Percentiles rank a stretch among this genome's conserved stretches.
These are phyloP conservation scores for Epichloe sp. DNA, from an alignment of 2,329 filamentous ascomycete genomes.

Conservation along the genomic window DNA sequence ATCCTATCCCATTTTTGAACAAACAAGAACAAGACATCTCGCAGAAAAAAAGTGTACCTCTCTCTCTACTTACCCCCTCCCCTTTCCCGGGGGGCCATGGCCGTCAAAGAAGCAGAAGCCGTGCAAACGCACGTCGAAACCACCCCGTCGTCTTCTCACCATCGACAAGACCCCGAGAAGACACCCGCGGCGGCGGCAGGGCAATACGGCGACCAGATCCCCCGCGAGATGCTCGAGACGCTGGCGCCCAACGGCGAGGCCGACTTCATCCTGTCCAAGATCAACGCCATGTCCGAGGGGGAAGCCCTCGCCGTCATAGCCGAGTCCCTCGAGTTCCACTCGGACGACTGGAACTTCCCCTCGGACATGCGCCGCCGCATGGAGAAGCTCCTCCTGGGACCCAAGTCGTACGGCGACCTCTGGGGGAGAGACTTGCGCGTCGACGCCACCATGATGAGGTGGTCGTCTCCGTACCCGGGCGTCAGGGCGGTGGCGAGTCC, in stretches of 20 bases:
- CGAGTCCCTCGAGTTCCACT: constrained; percentile 25
- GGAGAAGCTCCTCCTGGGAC: constrained; percentile 22
- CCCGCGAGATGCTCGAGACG: constrained; percentile 24
- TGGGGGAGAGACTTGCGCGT: constrained; percentile 27
- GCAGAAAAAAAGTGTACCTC: no score
- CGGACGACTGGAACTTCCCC: constrained; percentile 31
- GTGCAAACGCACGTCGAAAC: no score
- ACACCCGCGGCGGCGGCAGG: background rate
- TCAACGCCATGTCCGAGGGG: constrained; percentile 29
- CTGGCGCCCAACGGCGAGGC: constrained; percentile 29
- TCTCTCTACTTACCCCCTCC: no score
- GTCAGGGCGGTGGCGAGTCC: constrained; percentile 27
- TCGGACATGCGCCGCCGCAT: constrained; percentile 29
- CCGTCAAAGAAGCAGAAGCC: no score
- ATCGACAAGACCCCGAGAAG: constrained; percentile 1
- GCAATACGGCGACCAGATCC: constrained; percentile 22
- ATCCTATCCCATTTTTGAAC: no score
- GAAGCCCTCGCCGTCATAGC: constrained; percentile 26
- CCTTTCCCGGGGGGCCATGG: no score
- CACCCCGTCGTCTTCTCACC: background rate
- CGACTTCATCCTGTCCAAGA: constrained; percentile 25
- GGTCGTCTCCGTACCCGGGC: constrained; percentile 29
- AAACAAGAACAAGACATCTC: no score
- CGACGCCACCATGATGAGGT: constrained; percentile 26
- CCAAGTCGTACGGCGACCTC: constrained; percentile 25